phyloP scores from a whole-genome alignment of 495 filamentous ascomycete species.

The Polyplosphaeria fusca region DNA sequence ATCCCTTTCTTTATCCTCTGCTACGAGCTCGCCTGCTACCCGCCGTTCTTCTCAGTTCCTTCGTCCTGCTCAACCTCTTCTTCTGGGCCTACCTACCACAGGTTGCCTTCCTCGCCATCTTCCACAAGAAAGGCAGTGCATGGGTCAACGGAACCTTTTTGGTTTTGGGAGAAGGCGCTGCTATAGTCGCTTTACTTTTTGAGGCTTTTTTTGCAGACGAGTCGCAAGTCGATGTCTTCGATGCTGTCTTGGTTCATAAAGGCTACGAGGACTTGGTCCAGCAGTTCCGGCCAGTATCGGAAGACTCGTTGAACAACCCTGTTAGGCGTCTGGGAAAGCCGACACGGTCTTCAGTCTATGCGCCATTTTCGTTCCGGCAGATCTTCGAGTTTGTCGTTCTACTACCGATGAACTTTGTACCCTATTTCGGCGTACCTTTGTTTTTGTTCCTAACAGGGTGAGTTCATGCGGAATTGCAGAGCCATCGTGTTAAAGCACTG shows the following conservation, averaged over 20 bases:
- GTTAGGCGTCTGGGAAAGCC: constrained; percentile 58
- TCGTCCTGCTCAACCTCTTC: constrained; percentile 61
- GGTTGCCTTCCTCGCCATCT: constrained; percentile 63
- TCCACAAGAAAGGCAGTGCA: constrained; percentile 53
- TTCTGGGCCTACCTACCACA: constrained; percentile 58
- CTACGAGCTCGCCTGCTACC: constrained; percentile 59
- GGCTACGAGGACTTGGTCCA: constrained; percentile 57
- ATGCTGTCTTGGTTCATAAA: constrained; percentile 59
- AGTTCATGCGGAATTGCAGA: no score
- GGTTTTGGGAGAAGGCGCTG: constrained; percentile 64
- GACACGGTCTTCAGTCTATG: constrained; percentile 55
- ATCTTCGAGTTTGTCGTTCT: constrained; percentile 46
- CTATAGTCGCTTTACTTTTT: constrained; percentile 59
- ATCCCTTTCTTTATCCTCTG: constrained; percentile 63
- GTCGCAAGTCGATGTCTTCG: constrained; percentile 66
- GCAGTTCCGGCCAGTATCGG: constrained; percentile 53
- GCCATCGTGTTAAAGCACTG: no score
- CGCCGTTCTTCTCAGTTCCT: constrained; percentile 55
- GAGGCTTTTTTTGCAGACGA: constrained; percentile 69
- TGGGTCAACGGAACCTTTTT: constrained; percentile 64
- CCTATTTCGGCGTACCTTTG: constrained; percentile 59
- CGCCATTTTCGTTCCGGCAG: constrained; percentile 55
- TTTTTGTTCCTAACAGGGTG: constrained; percentile 62
- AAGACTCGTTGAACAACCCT: constrained; percentile 50
- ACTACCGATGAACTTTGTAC: constrained; percentile 64